Base-by-base conservation (phyloP, 2,329 filamentous ascomycete species). In the Fusarium annulatum region DNA sequence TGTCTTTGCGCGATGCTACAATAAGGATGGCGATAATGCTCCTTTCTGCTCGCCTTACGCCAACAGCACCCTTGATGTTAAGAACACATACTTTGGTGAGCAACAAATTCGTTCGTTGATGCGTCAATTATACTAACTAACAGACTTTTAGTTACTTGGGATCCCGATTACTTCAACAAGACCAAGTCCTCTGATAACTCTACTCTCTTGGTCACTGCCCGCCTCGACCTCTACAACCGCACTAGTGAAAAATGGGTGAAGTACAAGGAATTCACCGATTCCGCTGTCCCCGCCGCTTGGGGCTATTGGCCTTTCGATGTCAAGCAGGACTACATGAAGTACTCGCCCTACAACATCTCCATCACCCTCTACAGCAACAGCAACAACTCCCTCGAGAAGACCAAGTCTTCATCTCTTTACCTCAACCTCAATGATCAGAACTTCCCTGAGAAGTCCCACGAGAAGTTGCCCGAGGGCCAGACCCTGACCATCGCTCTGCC, bases 401-500 rank as follows among this genome's bases (percentile, higher is more conserved):
- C 74, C 28, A 86, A 84, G 45, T 86, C 87, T 10, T 81, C 80
- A 19, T 76, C 88, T 66, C 77, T 82, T 10, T 81, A 87, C 65
- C 80, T 84, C 51, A 81, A 80, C 46, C 76, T 84, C 69, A 61
- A 71, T 60, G 59, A 67, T 80, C 14, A 77, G 14, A 11, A 86
- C 66, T 75, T 79, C 34, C 79, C 88, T 46, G 79, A 80, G n/a
- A 82, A 79, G 38, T 76, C 80, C 23, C 77, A 81, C 12, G 79
- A 79, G 3, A 80, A 79, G 61, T 69, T 76, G 59, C 80, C 81
- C 71, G 71, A 79, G 67, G 77, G 84, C 55, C 73, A 82, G 15
- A 86, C 84, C 34, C 81, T 90, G 49, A 83, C 84, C 77, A 88
- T 91, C 72, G 88, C 85, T 19, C 82, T 90, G 10, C 88, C 88